These are phyloP conservation scores for Acanthamoeba royreba DNA, from an alignment of 208 protist species.

Conservation along the genomic window DNA sequence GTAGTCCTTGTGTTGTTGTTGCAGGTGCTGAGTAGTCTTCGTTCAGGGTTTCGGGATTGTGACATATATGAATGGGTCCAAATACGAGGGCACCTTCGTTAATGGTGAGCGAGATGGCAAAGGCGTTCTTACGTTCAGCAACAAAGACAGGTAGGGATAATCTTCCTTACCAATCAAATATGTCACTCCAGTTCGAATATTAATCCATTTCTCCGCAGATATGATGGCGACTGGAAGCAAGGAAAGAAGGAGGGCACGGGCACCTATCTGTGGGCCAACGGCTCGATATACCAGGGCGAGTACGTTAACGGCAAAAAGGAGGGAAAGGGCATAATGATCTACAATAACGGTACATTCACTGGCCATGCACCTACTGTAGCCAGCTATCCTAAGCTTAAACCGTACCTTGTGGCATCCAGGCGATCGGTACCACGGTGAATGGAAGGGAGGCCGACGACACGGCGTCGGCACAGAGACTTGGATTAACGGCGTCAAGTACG, in stretches of 20 bases:
- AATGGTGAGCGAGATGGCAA: neutral
- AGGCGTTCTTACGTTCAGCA: constrained; percentile 14
- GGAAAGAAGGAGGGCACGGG: constrained; percentile 52
- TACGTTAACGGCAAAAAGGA: constrained; percentile 44
- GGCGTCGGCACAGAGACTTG: neutral
- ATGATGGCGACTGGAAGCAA: constrained; percentile 18
- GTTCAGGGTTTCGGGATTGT: neutral
- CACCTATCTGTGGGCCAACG: constrained; percentile 50
- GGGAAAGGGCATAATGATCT: constrained; percentile 15
- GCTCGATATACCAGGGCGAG: constrained; percentile 48
- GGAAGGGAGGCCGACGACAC: neutral
- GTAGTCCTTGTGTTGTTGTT: neutral
- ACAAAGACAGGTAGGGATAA: neutral
- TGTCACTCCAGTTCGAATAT: neutral
- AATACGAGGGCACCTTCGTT: constrained; percentile 2
- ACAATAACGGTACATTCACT: constrained; percentile 32
- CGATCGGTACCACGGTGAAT: neutral
- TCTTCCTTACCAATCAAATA: no score
- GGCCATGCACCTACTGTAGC: neutral
- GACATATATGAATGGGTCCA: constrained; percentile 10
- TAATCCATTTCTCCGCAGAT: neutral
- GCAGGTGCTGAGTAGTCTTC: neutral
- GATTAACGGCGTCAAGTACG: constrained; percentile 22
- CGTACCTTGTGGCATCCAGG: neutral
- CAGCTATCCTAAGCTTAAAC: neutral